Evolutionary conservation across 495 filamentous ascomycete genomes (phyloP), one percentile per base, ranked within the genome.

Genomic region (Daldinia grandis): DNA sequence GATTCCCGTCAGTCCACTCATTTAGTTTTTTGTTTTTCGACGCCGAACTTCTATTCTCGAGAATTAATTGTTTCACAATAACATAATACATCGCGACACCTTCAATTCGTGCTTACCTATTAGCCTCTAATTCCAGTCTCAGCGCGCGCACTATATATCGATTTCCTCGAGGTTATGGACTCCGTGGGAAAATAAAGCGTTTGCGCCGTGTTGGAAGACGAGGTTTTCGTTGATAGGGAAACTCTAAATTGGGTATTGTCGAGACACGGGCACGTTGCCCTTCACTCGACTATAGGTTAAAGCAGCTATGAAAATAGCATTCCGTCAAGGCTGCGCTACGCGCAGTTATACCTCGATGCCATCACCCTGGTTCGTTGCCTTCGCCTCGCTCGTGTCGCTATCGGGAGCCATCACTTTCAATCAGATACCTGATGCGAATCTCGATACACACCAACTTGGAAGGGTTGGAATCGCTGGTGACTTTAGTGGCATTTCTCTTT

Each of bases 401-500:
- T 81, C 86, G 47, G 78, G 77, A 71, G 93, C 91, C 15, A 81
- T 96, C 74, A 86, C 83, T 31, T 93, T 95, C 78, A 87, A 85
- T 42, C 79, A 92, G 1, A 85, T 92, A 37, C 88, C 93, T 2
- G 81, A 90, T 40, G 88, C 94, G 54, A 89, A 94, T 66, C 85
- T 99, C 78, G 91, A 97, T 76, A 86, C 98, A 44, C 84, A 83
- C n/a, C 78, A 89, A 60, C 84, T 98, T 54, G 95, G 96, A 60
- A 88, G 90, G 67, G 89, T 98, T 58, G 93, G 92, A 40, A 84
- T 99, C 59, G 93, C 89, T 10, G 95, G 95, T 66, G 90, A 98
- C 80, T 99, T 98, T 77, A 87, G 91, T 75, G 90, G 93, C 38
- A 92, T 98, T 57, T 97, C 96, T 31, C 84, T 98, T 17, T 98